Evolutionary conservation across 75 land plant genomes (phyloP), one percentile per base, ranked within the genome.

Genomic region (Selaginella moellendorffii): DNA sequence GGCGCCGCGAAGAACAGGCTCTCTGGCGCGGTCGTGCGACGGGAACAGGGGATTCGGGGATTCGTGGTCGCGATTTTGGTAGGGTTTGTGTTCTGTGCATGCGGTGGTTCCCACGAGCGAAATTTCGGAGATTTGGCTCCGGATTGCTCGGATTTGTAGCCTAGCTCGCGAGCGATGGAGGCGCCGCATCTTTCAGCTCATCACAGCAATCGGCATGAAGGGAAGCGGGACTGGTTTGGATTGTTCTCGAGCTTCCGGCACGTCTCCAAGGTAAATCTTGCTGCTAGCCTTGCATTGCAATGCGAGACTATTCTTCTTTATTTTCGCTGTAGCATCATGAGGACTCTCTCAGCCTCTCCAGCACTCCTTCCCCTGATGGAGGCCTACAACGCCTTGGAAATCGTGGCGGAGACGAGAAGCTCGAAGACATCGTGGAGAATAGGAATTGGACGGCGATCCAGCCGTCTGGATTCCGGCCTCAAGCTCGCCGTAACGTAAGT

Each of bases 401-500:
- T n/a, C n/a, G n/a, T n/a, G n/a, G n/a, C 59, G 52, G 21, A 27
- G 10, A 17, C 24, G 52, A 0, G 53, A 29, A 12, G 30, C 26
- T 70, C 29, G 72, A 70, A 17, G 30, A 70, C 24, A 58, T 53
- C 2, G 59, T 29, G 52, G 68, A 64, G 5, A 28, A 28, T 28
- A 31, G 17, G n/a, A 54, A 27, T n/a, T 89, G 96, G 96, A 81
- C 68, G 76, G 69, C 53, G 24, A 60, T 83, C 60, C 69, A 85
- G 24, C 77, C 76, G 28, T 23, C 54, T 1, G 96, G 90, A 29
- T 70, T 75, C n/a, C 81, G 75, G 66, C 96, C 96, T 63, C 30
- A 78, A 25, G 81, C 90, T 70, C 86, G 96, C 0, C 82, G 71
- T 27, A 75, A 83, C 74, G 96, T 89, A 81, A 78, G 54, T 14